A percentile compares a stretch with the other conserved stretches of the same genome.
Evolutionary conservation across 768 basidiomycete genomes (phyloP).

Genomic region (Leccinum incarnatum): DNA sequence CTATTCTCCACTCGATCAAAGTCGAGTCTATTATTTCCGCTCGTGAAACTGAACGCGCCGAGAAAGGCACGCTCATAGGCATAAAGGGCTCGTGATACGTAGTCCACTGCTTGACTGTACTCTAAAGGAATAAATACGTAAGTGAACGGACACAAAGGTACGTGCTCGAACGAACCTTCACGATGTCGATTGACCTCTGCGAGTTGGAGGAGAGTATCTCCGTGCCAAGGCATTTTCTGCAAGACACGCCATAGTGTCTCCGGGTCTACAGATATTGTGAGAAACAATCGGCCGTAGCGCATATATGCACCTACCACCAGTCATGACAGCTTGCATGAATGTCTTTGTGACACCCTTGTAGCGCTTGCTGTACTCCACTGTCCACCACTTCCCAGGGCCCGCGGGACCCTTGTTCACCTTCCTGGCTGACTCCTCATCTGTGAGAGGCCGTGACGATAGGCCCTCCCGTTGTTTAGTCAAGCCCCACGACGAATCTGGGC

Average conservation of each 20-base stretch:
- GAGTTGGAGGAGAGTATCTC: slow-evolving; percentile 64
- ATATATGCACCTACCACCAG: slow-evolving; percentile 60
- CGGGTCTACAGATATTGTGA: slow-evolving; percentile 52
- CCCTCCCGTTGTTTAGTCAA: slow-evolving; percentile 69
- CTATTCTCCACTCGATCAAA: slow-evolving; percentile 91
- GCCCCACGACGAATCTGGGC: slow-evolving; percentile 76
- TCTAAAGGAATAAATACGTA: slow-evolving; percentile 41
- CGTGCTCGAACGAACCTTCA: slow-evolving; percentile 57
- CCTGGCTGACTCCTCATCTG: slow-evolving; percentile 48
- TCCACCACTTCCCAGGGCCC: slow-evolving; percentile 80
- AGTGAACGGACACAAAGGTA: not conserved
- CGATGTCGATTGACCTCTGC: slow-evolving; percentile 54
- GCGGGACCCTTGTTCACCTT: slow-evolving; percentile 42
- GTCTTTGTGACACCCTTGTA: slow-evolving; percentile 80
- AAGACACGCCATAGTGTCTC: slow-evolving; percentile 75
- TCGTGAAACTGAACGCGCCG: slow-evolving; percentile 82
- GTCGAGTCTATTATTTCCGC: slow-evolving; percentile 78
- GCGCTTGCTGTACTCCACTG: slow-evolving; percentile 78
- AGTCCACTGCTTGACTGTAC: slow-evolving; percentile 80
- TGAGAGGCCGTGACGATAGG: slow-evolving; percentile 58
- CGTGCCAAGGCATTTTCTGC: slow-evolving; percentile 84
- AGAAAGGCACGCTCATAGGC: slow-evolving; percentile 90
- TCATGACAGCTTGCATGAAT: slow-evolving; percentile 78
- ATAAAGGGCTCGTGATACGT: slow-evolving; percentile 89
- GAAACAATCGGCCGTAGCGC: not conserved